Evolutionary conservation across 305 asterid genomes (phyloP).

Genomic region (Fraxinus greggii): DNA sequence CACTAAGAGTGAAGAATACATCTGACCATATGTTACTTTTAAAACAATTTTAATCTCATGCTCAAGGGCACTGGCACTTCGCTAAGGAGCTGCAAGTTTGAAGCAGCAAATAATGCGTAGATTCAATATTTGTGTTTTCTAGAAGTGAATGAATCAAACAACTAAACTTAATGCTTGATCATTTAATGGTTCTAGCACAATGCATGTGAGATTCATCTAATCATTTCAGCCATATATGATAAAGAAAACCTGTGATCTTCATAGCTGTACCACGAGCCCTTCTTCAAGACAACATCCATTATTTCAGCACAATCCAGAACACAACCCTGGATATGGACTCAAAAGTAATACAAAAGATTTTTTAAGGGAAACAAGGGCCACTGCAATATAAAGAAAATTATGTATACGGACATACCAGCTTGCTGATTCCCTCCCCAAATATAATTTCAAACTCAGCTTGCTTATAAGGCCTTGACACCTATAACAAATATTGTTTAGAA

Average conservation of each 20-base stretch:
- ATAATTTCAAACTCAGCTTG: slow-evolving; percentile 98
- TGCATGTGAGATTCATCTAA: slow-evolving; percentile 7
- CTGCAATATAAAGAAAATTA: slow-evolving; percentile 5
- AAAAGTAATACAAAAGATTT: slow-evolving; percentile 18
- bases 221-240: background rate
- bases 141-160: slow-evolving; percentile 4
- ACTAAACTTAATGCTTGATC: slow-evolving; percentile 1
- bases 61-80: background rate
- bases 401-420: slow-evolving; percentile 47
- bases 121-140: background rate
- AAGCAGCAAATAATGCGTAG: background rate
- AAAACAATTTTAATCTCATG: background rate
- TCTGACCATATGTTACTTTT: background rate
- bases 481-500: slow-evolving; percentile 25
- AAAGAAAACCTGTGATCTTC: slow-evolving; percentile 73
- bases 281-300: slow-evolving; percentile 68
- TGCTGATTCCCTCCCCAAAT: slow-evolving; percentile 97
- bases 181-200: background rate
- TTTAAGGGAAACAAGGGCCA: slow-evolving; percentile 14
- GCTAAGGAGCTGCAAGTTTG: background rate
- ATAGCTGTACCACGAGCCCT: slow-evolving; percentile 97
- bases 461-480: slow-evolving; percentile 99
- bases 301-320: slow-evolving; percentile 89
- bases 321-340: slow-evolving; percentile 63
- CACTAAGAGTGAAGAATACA: background rate